Percentiles rank a stretch among this genome's conserved stretches.
Evolutionary conservation across 2,329 filamentous ascomycete species (phyloP).

Genomic region (Didymella pomorum): DNA sequence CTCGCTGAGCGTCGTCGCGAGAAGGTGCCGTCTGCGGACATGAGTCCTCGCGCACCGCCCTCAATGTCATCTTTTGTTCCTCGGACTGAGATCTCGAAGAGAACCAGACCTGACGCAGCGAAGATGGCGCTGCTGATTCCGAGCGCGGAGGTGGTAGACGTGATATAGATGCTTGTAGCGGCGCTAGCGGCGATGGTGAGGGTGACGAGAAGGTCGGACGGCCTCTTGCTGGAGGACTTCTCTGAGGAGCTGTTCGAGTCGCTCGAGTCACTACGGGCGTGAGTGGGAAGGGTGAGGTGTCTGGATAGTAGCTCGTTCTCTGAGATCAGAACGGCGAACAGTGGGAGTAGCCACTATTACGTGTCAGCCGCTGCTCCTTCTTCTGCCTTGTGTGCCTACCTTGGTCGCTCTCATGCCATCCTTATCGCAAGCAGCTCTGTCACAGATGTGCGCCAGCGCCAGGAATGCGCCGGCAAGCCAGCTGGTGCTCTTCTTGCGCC

Average conservation of each 20-base stretch:
- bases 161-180: slow-evolving; percentile 47
- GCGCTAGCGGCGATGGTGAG: slow-evolving; percentile 48
- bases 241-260: slow-evolving; percentile 24
- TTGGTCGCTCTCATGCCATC: slow-evolving; percentile 57
- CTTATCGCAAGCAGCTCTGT: slow-evolving; percentile 54
- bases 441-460: slow-evolving; percentile 54
- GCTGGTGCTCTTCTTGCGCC: slow-evolving; percentile 35
- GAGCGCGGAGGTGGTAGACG: slow-evolving; percentile 49
- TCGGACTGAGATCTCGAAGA: slow-evolving; percentile 50
- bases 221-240: slow-evolving; percentile 31
- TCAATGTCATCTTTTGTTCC: slow-evolving; percentile 35
- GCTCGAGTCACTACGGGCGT: slow-evolving; percentile 31
- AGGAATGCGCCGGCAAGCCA: slow-evolving; percentile 55
- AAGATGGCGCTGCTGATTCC: slow-evolving; percentile 55
- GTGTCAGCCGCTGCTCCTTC: neutral
- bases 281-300: slow-evolving; percentile 35
- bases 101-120: slow-evolving; percentile 50
- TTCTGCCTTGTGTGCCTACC: slow-evolving; percentile 36
- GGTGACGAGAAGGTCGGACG: slow-evolving; percentile 44
- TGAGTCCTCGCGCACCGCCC: slow-evolving; percentile 38
- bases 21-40: slow-evolving; percentile 48
- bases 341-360: slow-evolving; percentile 45
- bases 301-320: slow-evolving; percentile 39
- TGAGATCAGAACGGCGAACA: slow-evolving; percentile 43
- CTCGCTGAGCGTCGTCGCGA: slow-evolving; percentile 34